Base-by-base conservation (phyloP, 768 basidiomycete genomes). In the Hericium alpestre region DNA sequence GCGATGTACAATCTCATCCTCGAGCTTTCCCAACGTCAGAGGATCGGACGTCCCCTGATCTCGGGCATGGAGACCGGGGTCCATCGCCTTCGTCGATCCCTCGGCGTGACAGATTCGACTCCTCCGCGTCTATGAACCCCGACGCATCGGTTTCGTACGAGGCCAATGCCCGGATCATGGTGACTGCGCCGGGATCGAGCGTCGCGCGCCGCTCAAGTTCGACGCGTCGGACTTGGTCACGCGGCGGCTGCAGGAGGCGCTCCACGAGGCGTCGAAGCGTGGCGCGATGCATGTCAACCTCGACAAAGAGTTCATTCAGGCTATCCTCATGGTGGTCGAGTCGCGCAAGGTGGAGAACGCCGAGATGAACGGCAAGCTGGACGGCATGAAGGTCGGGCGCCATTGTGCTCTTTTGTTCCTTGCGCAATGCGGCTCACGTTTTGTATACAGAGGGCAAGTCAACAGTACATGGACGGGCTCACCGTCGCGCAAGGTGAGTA, bases 401-500 rank as follows among this genome's bases (percentile, higher is more conserved):
- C 53, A 27, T 25, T 58, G 48, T 18, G 6, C 55, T 53, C 27
- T 32, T 38, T 41, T 39, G 46, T 23, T 57, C 6, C 48, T 51
- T 51, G 49, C 23, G 27, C 8, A 20, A 51, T 51, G 49, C 27
- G 23, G 18, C 27, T 46, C 54, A 43, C 55, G 40, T 53, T 60
- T 54, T 51, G 43, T 54, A 16, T 39, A 49, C 66, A 99, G 95
- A 78, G 95, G 52, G 84, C 89, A 51, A 96, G 92, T 66, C 87
- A 89, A 61, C 89, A 92, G 61, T 94, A 90, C 59, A 89, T 93
- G 56, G 88, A 93, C 60, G 96, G 96, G 43, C 74, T 99, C 43
- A 86, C 85, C 0, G 93, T 94, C 23, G 93, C 95, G 2, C 90
- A 93, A 63, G 86, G 87, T 46, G 96, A 98, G 67, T 97, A 95